A percentile compares a stretch with the other conserved stretches of the same genome.
Conservation (phyloP, 2,329 filamentous ascomycete species). For the Dothideomycetidae sp. region DNA sequence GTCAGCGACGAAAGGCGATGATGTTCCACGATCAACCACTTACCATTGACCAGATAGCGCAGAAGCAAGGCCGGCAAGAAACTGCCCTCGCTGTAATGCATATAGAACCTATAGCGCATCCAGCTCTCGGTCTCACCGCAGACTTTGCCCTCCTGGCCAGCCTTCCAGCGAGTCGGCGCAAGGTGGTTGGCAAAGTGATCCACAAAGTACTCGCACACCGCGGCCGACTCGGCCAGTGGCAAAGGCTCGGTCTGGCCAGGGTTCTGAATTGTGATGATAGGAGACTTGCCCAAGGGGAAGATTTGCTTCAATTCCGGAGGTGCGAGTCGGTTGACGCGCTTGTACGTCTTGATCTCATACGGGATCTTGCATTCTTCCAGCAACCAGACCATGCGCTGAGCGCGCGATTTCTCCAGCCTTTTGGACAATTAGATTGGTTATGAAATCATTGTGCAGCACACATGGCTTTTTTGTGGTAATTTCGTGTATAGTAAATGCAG, state of each 20-base stretch:
- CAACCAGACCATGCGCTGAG: constrained; percentile 73
- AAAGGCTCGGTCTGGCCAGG: constrained; percentile 34
- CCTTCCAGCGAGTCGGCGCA: constrained; percentile 37
- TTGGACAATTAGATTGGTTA: neutral
- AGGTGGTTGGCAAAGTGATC: constrained; percentile 47
- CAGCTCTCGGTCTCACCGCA: constrained; percentile 46
- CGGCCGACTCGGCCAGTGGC: constrained; percentile 67
- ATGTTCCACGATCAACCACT: neutral
- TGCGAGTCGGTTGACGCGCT: constrained; percentile 55
- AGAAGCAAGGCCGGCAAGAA: constrained; percentile 60
- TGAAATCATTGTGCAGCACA: neutral
- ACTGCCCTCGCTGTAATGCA: constrained; percentile 78
- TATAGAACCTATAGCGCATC: constrained; percentile 50
- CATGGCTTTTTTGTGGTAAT: too few species aligned
- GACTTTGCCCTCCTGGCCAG: constrained; percentile 40
- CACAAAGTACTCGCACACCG: constrained; percentile 68
- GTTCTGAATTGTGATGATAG: constrained; percentile 52
- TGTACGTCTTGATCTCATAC: constrained; percentile 70
- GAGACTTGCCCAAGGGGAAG: constrained; percentile 79
- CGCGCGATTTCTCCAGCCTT: constrained; percentile 72
- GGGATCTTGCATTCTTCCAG: constrained; percentile 67
- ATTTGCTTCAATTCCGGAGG: constrained; percentile 61
- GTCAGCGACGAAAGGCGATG: neutral
- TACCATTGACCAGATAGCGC: constrained; percentile 45
- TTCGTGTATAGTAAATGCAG: neutral